Percentiles rank a stretch among this genome's conserved stretches.
Conservation (phyloP, 1,284 basidiomycete genomes). For the Malassezia arunalokei region DNA sequence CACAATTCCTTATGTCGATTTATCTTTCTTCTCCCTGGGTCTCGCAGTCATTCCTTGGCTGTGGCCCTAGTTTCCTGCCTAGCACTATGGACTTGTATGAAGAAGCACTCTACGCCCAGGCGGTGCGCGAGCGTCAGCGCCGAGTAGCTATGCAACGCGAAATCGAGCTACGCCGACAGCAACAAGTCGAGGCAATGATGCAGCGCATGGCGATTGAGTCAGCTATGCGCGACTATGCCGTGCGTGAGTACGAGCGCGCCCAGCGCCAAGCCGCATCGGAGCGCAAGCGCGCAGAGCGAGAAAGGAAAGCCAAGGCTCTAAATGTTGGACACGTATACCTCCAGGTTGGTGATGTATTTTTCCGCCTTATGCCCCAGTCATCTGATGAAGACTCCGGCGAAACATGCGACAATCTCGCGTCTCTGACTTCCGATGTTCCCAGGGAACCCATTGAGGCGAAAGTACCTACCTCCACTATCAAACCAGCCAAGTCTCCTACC, state of each 20-base stretch:
- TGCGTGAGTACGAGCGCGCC: neutral
- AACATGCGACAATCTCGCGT: neutral
- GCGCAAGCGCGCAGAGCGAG: neutral
- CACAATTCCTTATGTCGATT: constrained; percentile 1
- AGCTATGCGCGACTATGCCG: neutral
- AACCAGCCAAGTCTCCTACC: no score
- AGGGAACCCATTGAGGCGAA: no score
- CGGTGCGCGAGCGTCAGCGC: neutral
- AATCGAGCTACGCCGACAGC: neutral
- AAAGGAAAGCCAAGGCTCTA: neutral
- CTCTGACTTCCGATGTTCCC: neutral
- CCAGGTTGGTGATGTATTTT: neutral
- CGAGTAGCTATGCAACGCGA: neutral
- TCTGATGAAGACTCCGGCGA: neutral
- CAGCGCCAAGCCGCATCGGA: neutral
- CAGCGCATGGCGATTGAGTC: neutral
- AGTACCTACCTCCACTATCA: no score
- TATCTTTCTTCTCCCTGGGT: neutral
- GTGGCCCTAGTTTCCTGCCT: neutral
- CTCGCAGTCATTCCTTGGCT: neutral
- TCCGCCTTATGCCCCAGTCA: neutral
- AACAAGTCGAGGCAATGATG: neutral
- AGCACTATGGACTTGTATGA: neutral
- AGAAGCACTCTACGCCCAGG: neutral
- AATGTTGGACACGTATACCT: neutral